Percentiles rank a stretch among this genome's conserved stretches.
Evolutionary conservation across 2,329 filamentous ascomycete genomes (phyloP).

Genomic region (Penicillium sp.): DNA sequence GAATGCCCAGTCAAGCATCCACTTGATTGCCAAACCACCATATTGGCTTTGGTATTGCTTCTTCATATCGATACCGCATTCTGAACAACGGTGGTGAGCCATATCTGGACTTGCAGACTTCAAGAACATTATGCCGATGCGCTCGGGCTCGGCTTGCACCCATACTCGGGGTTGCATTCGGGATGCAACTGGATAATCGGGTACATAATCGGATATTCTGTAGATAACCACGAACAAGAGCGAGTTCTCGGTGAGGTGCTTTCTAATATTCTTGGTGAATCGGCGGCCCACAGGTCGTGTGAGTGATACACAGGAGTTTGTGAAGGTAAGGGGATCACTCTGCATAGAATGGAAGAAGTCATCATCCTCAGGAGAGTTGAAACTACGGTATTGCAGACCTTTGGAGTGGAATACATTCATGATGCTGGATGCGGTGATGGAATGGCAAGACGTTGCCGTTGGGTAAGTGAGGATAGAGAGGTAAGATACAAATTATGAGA

Average conservation of each 20-base stretch:
- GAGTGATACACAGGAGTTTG: not conserved
- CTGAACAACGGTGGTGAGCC: not conserved
- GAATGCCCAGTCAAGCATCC: not conserved
- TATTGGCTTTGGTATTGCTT: not conserved
- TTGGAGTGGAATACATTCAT: not conserved
- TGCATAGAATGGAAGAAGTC: not conserved
- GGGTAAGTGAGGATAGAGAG: not conserved
- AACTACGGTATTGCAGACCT: not conserved
- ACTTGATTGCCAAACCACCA: not conserved
- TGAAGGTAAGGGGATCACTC: not conserved
- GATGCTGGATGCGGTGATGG: not conserved
- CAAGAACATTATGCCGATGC: not conserved
- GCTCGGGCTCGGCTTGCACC: no score
- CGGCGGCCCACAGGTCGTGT: not conserved
- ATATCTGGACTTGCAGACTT: not conserved
- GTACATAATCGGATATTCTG: not conserved
- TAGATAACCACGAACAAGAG: not conserved
- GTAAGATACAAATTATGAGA: not conserved
- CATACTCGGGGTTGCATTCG: no score
- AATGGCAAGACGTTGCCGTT: not conserved
- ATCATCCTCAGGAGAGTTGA: not conserved
- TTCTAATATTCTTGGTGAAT: not conserved
- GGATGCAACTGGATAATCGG: no score
- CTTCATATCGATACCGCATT: not conserved
- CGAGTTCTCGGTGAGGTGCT: not conserved